A percentile compares a stretch with the other conserved stretches of the same genome.
Evolutionary conservation across 1,139 yeast species (phyloP).

Genomic region (Hyphopichia fennica): DNA sequence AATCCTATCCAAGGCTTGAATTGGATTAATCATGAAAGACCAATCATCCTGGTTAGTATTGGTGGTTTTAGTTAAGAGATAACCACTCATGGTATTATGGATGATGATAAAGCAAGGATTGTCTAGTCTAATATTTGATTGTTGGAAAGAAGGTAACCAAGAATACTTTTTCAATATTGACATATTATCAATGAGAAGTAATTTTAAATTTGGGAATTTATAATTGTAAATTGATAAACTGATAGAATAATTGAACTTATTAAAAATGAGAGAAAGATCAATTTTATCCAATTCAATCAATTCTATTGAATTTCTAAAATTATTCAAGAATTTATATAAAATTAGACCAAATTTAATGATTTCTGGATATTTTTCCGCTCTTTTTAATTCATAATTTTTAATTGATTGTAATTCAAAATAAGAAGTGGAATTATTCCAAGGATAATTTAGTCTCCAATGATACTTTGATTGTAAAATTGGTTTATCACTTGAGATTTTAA

Average conservation of each 20-base stretch:
- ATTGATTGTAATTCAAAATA: neutral
- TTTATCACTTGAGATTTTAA: constrained; percentile 7
- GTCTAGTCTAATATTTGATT: constrained; percentile 5
- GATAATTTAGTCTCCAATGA: too few species aligned
- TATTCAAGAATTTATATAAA: constrained; percentile 8
- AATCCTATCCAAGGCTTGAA: neutral
- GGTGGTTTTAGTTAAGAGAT: constrained; percentile 10
- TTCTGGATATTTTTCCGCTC: neutral
- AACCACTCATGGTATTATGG: constrained; percentile 14
- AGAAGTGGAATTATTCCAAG: too few species aligned
- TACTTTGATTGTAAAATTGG: neutral
- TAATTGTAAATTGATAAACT: constrained; percentile 2
- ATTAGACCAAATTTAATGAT: constrained; percentile 7
- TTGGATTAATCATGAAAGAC: neutral
- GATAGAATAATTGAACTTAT: neutral
- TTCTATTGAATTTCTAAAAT: constrained; percentile 8
- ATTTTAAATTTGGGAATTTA: constrained; percentile 14
- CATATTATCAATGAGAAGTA: constrained; percentile 19
- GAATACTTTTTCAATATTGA: constrained; percentile 12
- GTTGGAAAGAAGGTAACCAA: constrained; percentile 18
- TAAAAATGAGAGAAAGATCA: constrained; percentile 17
- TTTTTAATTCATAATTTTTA: neutral
- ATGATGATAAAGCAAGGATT: constrained; percentile 13
- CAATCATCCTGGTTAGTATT: neutral
- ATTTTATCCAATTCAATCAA: constrained; percentile 15